Percentiles rank a stretch among this genome's conserved stretches.
These are phyloP conservation scores for Sordariomycetes sp. DNA, from an alignment of 2,329 filamentous ascomycete species.

Conservation along the genomic window DNA sequence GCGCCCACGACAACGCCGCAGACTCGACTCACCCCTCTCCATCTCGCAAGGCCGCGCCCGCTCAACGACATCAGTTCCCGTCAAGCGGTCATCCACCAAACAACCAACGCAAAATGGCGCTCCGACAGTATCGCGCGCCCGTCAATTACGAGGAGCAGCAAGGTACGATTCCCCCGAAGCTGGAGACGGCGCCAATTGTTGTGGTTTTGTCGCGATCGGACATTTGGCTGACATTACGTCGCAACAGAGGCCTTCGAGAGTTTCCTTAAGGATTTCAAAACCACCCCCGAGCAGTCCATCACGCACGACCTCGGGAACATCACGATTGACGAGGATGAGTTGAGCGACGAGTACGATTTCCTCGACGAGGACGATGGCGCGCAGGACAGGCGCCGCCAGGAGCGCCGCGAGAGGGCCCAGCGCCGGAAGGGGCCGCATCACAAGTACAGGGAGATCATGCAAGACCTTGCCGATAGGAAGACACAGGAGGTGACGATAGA, in stretches of 20 bases:
- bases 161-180: constrained; percentile 35
- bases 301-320: constrained; percentile 76
- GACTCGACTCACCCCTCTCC: not conserved
- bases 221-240: constrained; percentile 16
- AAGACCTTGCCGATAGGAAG: constrained; percentile 74
- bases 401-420: constrained; percentile 35
- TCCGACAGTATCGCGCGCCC: constrained; percentile 47
- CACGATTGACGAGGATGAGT: constrained; percentile 75
- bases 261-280: constrained; percentile 85
- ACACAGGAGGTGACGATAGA: constrained; percentile 74
- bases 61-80: not conserved
- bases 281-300: constrained; percentile 57
- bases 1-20: not conserved
- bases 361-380: constrained; percentile 71
- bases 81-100: constrained; percentile 6
- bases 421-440: constrained; percentile 49
- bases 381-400: constrained; percentile 35
- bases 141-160: constrained; percentile 87
- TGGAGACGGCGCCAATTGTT: not conserved
- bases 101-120: constrained; percentile 56
- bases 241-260: constrained; percentile 66
- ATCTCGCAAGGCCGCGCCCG: not conserved
- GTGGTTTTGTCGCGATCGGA: constrained; percentile 3
- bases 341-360: constrained; percentile 86
- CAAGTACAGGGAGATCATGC: constrained; percentile 84